Percentiles rank a stretch among this genome's conserved stretches.
These are phyloP conservation scores for Ophiocordyceps camponoti-saundersi DNA, from an alignment of 2,329 filamentous ascomycete species.

Conservation along the genomic window DNA sequence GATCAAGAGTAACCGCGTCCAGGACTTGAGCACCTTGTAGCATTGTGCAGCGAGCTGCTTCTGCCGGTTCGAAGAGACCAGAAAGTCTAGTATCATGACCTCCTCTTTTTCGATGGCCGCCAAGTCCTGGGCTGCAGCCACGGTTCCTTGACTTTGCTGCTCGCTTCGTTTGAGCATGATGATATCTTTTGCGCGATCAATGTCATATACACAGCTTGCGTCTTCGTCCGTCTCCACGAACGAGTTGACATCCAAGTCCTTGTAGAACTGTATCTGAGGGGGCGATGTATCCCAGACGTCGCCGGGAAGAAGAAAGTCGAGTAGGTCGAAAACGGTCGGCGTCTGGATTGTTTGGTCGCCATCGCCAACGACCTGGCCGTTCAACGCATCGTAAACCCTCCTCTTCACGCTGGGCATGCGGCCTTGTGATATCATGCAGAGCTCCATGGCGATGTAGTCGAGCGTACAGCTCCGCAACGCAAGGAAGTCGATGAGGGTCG, in stretches of 20 bases:
- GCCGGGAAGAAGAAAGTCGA: conserved; percentile 60
- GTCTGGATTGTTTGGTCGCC: conserved; percentile 50
- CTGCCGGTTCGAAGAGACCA: conserved; percentile 46
- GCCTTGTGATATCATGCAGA: conserved; percentile 58
- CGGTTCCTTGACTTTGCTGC: conserved; percentile 27
- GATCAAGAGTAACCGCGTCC: conserved; percentile 71
- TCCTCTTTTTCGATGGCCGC: conserved; percentile 40
- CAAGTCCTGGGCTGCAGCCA: conserved; percentile 32
- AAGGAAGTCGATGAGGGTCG: conserved; percentile 62
- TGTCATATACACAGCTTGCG: conserved; percentile 42
- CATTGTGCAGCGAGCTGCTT: conserved; percentile 38
- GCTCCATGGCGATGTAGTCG: conserved; percentile 72
- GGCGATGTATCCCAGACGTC: conserved; percentile 31
- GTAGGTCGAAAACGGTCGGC: conserved; percentile 74
- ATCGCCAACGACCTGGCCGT: conserved; percentile 54
- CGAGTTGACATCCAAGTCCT: conserved; percentile 47
- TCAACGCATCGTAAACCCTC: conserved; percentile 53
- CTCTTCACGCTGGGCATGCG: conserved; percentile 54
- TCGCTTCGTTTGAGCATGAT: conserved; percentile 54
- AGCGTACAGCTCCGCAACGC: conserved; percentile 59
- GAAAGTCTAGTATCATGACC: conserved; percentile 38
- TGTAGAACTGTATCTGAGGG: conserved; percentile 41
- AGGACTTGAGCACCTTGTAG: conserved; percentile 57
- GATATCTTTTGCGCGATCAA: conserved; percentile 57
- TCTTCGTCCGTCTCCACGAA: conserved; percentile 46